Conservation (phyloP, 2,329 filamentous ascomycete genomes). For the Davidsoniella neocaledoniae region DNA sequence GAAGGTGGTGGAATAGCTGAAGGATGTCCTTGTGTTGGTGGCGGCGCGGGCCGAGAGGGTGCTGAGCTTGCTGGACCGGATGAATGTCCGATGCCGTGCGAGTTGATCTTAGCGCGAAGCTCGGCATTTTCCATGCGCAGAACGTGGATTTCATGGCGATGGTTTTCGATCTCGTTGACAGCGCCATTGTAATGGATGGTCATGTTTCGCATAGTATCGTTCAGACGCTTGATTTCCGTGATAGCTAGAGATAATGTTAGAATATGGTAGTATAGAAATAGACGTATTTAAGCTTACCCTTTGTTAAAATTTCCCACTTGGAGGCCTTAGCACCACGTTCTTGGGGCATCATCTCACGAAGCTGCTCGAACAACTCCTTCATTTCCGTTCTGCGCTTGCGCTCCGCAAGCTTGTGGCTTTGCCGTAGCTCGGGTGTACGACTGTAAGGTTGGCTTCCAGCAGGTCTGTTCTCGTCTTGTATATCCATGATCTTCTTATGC, state of each 20-base stretch:
- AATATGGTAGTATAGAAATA: constrained; percentile 1
- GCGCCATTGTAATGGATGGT: constrained; percentile 28
- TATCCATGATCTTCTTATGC: constrained; percentile 51
- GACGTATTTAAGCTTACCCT: constrained; percentile 37
- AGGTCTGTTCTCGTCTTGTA: constrained; percentile 38
- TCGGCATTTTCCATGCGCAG: constrained; percentile 32
- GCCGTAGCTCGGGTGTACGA: constrained; percentile 61
- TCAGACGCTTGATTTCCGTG: constrained; percentile 40
- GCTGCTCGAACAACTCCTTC: constrained; percentile 72
- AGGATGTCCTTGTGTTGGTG: constrained; percentile 17
- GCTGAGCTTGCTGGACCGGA: constrained; percentile 13
- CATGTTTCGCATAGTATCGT: constrained; percentile 30
- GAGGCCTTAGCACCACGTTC: constrained; percentile 71
- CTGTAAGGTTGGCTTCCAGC: constrained; percentile 58
- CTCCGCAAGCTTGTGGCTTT: constrained; percentile 75
- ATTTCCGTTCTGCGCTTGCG: constrained; percentile 72
- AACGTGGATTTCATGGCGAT: constrained; percentile 32
- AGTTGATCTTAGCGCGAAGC: constrained; percentile 22
- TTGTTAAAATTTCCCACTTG: constrained; percentile 79
- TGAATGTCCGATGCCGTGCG: constrained; percentile 1
- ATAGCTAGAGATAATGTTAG: constrained; percentile 30
- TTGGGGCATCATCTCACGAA: constrained; percentile 62
- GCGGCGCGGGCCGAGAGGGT: constrained; percentile 14
- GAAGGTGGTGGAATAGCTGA: constrained; percentile 15
- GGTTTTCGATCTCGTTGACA: constrained; percentile 28